Evolutionary conservation across 2,329 filamentous ascomycete genomes (phyloP), one percentile per base, ranked within the genome.

Genomic region (Colletotrichum graminicola): DNA sequence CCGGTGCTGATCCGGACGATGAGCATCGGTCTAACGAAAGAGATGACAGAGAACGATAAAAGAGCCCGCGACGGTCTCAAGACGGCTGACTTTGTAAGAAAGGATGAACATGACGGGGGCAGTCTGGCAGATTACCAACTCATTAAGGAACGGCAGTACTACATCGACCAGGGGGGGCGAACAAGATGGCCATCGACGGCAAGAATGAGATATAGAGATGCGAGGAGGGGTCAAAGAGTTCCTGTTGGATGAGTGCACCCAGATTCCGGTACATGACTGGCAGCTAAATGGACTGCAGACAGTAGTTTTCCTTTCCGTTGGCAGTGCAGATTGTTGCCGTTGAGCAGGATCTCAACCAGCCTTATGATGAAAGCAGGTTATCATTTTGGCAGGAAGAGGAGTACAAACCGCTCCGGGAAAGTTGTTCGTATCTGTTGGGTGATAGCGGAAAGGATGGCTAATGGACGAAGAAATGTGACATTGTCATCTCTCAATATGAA

Each of bases 1-100:
- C 81, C 81, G 62, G 81, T 84, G 0, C 81, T 88, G 2, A 79
- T 82, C 66, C 83, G 87, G 36, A 83, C 82, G 0, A 77, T 88
- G 26, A 80, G 81, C 66, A 78, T 84, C 14, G 79, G 80, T 41
- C 75, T 80, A 39, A 86, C 85, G 2, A 77, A 81, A 32, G 75
- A 77, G 23, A 83, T 85, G 69, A 76, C 78, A 12, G 78, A 78
- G 2, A 76, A 79, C n/a, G 84, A 88, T 65, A 80, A 79, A 59
- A 79, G 80, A 3, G 79, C 81, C 10, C 76, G 87, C 3, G 80
- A 84, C 0, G 85, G 84, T 0, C 77, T 89, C 3, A 77, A 79
- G 52, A 82, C 80, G 47, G 84, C 82, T 86, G n/a, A n/a, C 0
- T 85, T 88, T 39, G 76, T 73, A 23, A 57, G 83, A 7, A 78